phyloP scores from a whole-genome alignment of 2,329 filamentous ascomycete genomes.

The Pestalotiopsis sp. region DNA sequence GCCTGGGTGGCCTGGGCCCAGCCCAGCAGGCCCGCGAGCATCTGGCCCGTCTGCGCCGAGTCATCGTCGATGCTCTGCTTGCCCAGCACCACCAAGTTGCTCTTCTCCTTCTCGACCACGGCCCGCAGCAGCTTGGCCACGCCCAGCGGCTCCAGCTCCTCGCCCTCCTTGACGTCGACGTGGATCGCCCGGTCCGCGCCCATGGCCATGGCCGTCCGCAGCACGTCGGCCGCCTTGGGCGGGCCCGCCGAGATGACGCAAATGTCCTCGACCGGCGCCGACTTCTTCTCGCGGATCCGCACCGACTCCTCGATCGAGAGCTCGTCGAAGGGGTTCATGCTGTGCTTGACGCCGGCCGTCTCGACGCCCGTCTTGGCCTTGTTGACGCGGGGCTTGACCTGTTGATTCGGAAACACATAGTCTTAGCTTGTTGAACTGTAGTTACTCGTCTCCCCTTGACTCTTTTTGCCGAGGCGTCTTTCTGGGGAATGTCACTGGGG shows the following conservation, averaged over 20 bases:
- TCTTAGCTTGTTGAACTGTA: constrained; percentile 1
- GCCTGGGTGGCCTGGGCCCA: constrained; percentile 97
- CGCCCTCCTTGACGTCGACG: constrained; percentile 76
- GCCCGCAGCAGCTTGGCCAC: constrained; percentile 87
- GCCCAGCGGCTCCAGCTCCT: constrained; percentile 83
- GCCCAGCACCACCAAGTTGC: constrained; percentile 89
- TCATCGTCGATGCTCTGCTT: constrained; percentile 99
- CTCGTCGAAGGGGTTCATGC: constrained; percentile 99
- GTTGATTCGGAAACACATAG: neutral
- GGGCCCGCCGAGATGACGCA: constrained; percentile 87
- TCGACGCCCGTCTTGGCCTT: constrained; percentile 83
- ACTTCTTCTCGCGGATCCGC: constrained; percentile 86
- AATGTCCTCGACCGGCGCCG: constrained; percentile 82
- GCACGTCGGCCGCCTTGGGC: constrained; percentile 81
- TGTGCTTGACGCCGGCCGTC: constrained; percentile 91
- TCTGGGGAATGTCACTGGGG: neutral
- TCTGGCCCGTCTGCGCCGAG: constrained; percentile 93
- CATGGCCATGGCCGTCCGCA: constrained; percentile 98
- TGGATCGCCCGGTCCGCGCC: constrained; percentile 91
- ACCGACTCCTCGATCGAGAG: constrained; percentile 96
- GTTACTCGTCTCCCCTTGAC: neutral
- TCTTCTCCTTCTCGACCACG: constrained; percentile 80
- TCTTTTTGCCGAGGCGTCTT: neutral
- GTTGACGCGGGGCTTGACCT: constrained; percentile 73
- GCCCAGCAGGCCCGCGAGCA: constrained; percentile 88